phyloP scores from a whole-genome alignment of 2,329 filamentous ascomycete genomes.

The Pseudonectria foliicola region DNA sequence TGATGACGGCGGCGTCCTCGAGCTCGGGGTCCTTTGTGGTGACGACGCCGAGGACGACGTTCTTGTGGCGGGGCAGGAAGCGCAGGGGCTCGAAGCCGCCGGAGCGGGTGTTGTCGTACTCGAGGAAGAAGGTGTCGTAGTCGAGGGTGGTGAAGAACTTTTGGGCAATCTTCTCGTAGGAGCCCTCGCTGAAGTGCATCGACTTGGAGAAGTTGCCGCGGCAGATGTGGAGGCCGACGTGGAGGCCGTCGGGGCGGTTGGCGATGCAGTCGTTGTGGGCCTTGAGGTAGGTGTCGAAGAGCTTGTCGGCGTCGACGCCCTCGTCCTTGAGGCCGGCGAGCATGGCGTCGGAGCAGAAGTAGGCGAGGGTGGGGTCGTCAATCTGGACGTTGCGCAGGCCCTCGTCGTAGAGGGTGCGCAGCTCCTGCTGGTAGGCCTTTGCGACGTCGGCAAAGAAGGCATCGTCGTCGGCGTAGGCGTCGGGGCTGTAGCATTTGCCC shows the following conservation, averaged over 20 bases:
- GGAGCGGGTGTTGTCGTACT: constrained; percentile 52
- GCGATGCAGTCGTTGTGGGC: constrained; percentile 66
- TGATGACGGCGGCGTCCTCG: constrained; percentile 49
- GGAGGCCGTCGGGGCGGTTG: constrained; percentile 55
- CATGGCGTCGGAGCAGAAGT: constrained; percentile 66
- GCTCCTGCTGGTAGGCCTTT: constrained; percentile 46
- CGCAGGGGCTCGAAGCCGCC: constrained; percentile 56
- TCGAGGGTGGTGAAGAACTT: constrained; percentile 54
- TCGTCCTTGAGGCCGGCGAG: constrained; percentile 48
- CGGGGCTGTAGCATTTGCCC: constrained; percentile 44
- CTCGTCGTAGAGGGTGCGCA: constrained; percentile 46
- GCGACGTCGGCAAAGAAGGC: constrained; percentile 53
- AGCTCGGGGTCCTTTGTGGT: constrained; percentile 53
- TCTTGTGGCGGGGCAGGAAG: constrained; percentile 52
- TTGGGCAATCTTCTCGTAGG: constrained; percentile 55
- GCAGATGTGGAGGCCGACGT: constrained; percentile 62
- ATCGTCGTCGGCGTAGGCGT: constrained; percentile 44
- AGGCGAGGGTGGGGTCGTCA: constrained; percentile 55
- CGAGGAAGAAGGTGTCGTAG: constrained; percentile 55
- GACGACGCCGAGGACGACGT: constrained; percentile 54
- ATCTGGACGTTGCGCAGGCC: constrained; percentile 52
- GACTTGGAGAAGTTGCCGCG: constrained; percentile 54
- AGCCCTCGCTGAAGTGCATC: constrained; percentile 57
- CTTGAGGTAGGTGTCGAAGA: constrained; percentile 63
- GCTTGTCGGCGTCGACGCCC: constrained; percentile 54